Base-by-base conservation (phyloP, 2,329 filamentous ascomycete species). In the Cladobotryum protrusum region DNA sequence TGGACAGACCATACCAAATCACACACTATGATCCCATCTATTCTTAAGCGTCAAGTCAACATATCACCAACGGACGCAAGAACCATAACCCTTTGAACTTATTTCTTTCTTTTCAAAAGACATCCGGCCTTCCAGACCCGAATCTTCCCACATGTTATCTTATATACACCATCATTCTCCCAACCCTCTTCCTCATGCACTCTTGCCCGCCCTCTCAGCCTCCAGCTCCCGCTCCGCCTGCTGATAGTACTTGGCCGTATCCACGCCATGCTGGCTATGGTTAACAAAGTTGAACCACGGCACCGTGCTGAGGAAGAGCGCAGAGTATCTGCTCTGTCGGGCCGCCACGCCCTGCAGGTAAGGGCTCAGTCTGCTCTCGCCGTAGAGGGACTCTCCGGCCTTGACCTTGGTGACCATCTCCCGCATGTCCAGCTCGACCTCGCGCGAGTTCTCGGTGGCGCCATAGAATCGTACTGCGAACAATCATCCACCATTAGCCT, bases 261-360 rank as follows among this genome's bases (percentile, higher is more conserved):
- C 93, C 52, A 99, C 88, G 60, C 93, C 93, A 68, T 99, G 93
- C 80, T 95, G 75, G 66, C 82, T 85, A 72, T 99, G 93, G 72
- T 99, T 97, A 64, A 96, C 92, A 72, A 99, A 87, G 77, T 99
- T 99, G 74, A 96, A 92, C 93, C 91, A 97, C 36, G 92, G 91
- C 50, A 99, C 74, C 48, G 92, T 82, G 65, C 90, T 86, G 57
- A 88, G 74, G 70, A 92, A 93, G 32, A 93, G 76, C 37, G 87
- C 86, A 35, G 88, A 85, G 76, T 96, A 97, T 65, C 93, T 81
- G 63, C 90, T 96, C 75, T 99, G 95, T 61, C 93, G 79, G 52
- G 89, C 83, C 47, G 93, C 91, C 36, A 96, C 86, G 53, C 92
- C 93, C 72, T 99, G 93, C 77, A 96, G 86, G 72, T 96, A 89